A percentile compares a stretch with the other conserved stretches of the same genome.
Conservation (phyloP, 2,329 filamentous ascomycete species). For the Colletotrichum tropicale region DNA sequence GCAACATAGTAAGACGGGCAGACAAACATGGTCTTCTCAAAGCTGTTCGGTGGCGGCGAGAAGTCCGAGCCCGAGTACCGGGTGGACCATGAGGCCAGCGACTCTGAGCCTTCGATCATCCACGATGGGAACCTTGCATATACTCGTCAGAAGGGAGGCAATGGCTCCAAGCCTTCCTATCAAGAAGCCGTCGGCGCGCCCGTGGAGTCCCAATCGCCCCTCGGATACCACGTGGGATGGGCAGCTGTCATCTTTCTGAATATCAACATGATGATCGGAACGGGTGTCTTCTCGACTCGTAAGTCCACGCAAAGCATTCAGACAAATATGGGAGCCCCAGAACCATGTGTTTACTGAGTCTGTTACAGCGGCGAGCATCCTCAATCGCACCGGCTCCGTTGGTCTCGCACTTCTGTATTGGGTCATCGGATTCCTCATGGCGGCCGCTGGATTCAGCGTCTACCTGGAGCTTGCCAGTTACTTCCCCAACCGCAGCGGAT, state of each 20-base stretch:
- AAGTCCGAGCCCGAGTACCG: neutral
- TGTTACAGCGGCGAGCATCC: conserved; percentile 57
- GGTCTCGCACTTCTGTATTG: conserved; percentile 69
- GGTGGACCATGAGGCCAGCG: conserved; percentile 19
- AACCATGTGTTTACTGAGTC: neutral
- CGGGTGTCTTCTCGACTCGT: conserved; percentile 70
- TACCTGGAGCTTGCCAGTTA: conserved; percentile 70
- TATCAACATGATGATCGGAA: conserved; percentile 67
- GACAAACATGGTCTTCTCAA: conserved; percentile 6
- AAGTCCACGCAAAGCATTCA: conserved; percentile 27
- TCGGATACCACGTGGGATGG: conserved; percentile 63
- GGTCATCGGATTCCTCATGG: conserved; percentile 65
- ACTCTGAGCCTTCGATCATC: conserved; percentile 30
- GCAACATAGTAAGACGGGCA: neutral
- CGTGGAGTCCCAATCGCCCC: conserved; percentile 60
- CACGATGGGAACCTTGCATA: conserved; percentile 46
- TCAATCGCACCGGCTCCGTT: conserved; percentile 64
- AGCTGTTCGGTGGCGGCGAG: conserved; percentile 5
- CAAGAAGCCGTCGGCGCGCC: conserved; percentile 68
- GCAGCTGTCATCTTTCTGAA: conserved; percentile 65
- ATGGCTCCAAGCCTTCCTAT: conserved; percentile 54
- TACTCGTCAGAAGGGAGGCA: conserved; percentile 47
- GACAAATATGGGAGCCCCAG: neutral
- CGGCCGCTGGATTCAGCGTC: conserved; percentile 57
- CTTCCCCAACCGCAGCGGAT: conserved; percentile 70